phyloP scores from a whole-genome alignment of 2,329 filamentous ascomycete genomes.

The Nemania abortiva region DNA sequence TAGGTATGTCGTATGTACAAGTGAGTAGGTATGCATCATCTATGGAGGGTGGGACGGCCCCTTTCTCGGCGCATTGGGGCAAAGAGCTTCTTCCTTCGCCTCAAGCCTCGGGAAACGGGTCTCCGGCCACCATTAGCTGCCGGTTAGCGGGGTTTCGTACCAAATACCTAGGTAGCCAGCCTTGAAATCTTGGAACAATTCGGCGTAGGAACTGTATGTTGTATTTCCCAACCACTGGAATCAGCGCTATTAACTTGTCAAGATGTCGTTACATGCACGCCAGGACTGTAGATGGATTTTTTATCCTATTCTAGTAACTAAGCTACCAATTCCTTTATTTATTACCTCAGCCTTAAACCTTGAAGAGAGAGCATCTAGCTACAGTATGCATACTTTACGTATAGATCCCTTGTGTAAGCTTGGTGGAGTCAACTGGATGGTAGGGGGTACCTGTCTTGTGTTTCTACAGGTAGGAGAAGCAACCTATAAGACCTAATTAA shows the following conservation, averaged over 20 bases:
- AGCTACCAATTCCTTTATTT: background rate
- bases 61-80: slow-evolving; percentile 28
- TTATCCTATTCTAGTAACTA: background rate
- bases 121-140: slow-evolving; percentile 25
- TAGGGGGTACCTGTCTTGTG: background rate
- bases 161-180: background rate
- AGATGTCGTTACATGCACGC: background rate
- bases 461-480: no score
- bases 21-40: slow-evolving; percentile 9
- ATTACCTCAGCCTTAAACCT: background rate
- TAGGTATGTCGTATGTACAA: no score
- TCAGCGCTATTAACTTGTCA: background rate
- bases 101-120: slow-evolving; percentile 31
- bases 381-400: no score
- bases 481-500: background rate
- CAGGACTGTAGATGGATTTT: background rate
- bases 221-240: background rate
- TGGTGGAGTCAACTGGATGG: background rate
- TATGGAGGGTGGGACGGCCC: slow-evolving; percentile 24
- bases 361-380: background rate
- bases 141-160: slow-evolving; percentile 20
- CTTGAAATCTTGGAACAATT: background rate
- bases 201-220: background rate
- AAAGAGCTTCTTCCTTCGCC: slow-evolving; percentile 30
- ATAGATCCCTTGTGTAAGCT: background rate